Percentiles rank a stretch among this genome's conserved stretches.
Evolutionary conservation across 129 eudicot genomes (phyloP).

Genomic region (Flaveria ramosissima): DNA sequence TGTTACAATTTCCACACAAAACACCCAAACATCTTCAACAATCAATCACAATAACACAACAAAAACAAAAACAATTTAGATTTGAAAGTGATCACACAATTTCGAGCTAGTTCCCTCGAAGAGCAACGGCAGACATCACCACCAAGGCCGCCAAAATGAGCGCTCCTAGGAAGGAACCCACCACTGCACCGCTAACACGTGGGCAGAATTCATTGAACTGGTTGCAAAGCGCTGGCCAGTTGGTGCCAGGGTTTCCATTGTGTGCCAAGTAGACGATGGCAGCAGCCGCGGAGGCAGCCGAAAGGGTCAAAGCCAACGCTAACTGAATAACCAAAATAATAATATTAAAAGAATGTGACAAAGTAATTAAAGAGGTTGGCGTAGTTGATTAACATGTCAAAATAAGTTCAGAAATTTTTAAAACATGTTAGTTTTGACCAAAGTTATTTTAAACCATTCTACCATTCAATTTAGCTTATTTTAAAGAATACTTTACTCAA

Average conservation of each 20-base stretch:
- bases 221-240: conserved; percentile 76
- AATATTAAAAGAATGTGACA: neutral
- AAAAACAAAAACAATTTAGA: neutral
- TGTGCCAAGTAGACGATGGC: conserved; percentile 86
- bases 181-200: conserved; percentile 77
- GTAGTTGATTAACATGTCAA: neutral
- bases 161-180: conserved; percentile 71
- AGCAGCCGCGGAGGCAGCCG: conserved; percentile 77
- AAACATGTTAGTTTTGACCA: neutral
- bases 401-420: neutral
- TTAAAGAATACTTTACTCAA: neutral
- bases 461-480: neutral
- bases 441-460: neutral
- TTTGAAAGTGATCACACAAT: conserved; percentile 12
- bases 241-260: conserved; percentile 65
- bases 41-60: conserved; percentile 14
- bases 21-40: conserved; percentile 1
- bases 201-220: conserved; percentile 75
- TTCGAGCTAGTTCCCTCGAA: conserved; percentile 43
- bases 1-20: neutral
- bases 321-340: conserved; percentile 36
- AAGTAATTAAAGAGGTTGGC: neutral
- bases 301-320: conserved; percentile 51
- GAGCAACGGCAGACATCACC: conserved; percentile 65
- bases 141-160: conserved; percentile 56